Percentiles rank a stretch among this genome's conserved stretches.
phyloP scores from a whole-genome alignment of 139 green algal genomes.

The Tetradesmus lagerheimii region DNA sequence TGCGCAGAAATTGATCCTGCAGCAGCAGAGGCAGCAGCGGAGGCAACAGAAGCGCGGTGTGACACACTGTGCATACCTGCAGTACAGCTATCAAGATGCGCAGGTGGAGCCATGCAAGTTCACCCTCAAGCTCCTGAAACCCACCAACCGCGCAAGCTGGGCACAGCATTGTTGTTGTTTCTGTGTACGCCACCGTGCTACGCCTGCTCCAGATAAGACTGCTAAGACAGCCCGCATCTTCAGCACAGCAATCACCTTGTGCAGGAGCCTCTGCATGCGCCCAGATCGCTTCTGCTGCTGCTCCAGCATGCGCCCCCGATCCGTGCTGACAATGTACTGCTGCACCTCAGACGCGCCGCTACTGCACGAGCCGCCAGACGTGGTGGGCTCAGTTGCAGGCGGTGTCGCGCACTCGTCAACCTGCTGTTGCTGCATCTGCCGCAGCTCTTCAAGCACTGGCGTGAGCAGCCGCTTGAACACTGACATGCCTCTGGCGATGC shows the following conservation, averaged over 20 bases:
- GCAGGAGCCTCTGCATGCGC: neutral
- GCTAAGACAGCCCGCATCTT: too few species aligned
- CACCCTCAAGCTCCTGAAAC: too few species aligned
- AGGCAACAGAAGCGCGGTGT: neutral
- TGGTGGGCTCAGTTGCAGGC: too few species aligned
- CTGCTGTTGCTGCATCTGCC: neutral
- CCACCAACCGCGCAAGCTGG: too few species aligned
- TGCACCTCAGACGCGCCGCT: neutral
- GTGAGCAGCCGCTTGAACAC: neutral
- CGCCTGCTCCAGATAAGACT: too few species aligned
- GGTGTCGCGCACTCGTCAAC: neutral
- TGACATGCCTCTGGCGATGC: neutral
- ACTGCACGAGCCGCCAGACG: too few species aligned
- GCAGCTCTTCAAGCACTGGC: neutral
- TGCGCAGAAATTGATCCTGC: neutral
- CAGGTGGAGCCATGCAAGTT: too few species aligned
- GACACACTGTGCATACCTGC: neutral
- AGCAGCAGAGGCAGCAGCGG: neutral
- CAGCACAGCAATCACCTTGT: neutral
- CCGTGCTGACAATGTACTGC: neutral
- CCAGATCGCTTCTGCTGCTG: neutral
- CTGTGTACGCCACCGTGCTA: too few species aligned
- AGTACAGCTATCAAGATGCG: neutral
- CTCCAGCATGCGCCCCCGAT: neutral
- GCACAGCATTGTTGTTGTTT: too few species aligned